A percentile compares a stretch with the other conserved stretches of the same genome.
phyloP scores from a whole-genome alignment of 805 yeast species.

The Diddensiella caesifluorescens region DNA sequence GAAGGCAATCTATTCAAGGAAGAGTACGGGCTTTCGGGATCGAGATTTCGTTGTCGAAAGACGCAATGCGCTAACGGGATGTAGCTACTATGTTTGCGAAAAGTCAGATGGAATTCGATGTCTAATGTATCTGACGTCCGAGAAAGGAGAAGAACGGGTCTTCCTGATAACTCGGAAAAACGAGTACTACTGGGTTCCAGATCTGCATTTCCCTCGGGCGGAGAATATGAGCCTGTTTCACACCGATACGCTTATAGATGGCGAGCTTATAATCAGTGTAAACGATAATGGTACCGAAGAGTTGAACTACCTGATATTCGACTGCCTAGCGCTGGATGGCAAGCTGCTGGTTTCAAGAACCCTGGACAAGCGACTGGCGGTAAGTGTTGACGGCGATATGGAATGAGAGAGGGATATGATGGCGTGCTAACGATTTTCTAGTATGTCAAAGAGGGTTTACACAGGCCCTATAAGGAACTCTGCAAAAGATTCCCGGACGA shows the following conservation, averaged over 20 bases:
- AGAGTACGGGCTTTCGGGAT: constrained; percentile 38
- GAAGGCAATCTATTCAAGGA: constrained; percentile 52
- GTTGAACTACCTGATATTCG: constrained; percentile 80
- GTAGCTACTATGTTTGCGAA: constrained; percentile 80
- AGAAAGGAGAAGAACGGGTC: constrained; percentile 79
- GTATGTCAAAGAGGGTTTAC: constrained; percentile 73
- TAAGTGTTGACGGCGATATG: neutral
- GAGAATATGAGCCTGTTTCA: constrained; percentile 55
- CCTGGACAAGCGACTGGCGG: constrained; percentile 74
- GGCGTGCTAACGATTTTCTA: neutral
- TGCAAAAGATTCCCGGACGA: constrained; percentile 67
- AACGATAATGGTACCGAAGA: constrained; percentile 46
- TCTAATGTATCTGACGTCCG: constrained; percentile 51
- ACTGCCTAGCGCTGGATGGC: constrained; percentile 81
- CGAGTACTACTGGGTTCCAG: constrained; percentile 73
- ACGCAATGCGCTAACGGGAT: neutral
- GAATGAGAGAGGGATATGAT: neutral
- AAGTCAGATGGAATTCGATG: constrained; percentile 92
- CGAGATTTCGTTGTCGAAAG: neutral
- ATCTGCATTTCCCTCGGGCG: constrained; percentile 70
- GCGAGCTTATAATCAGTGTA: constrained; percentile 67
- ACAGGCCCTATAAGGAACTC: constrained; percentile 72
- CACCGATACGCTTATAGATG: constrained; percentile 86
- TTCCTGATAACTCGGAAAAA: constrained; percentile 85
- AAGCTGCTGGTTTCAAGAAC: constrained; percentile 62